Base-by-base conservation (phyloP, 2,329 filamentous ascomycete genomes). In the Colletotrichum tofieldiae region DNA sequence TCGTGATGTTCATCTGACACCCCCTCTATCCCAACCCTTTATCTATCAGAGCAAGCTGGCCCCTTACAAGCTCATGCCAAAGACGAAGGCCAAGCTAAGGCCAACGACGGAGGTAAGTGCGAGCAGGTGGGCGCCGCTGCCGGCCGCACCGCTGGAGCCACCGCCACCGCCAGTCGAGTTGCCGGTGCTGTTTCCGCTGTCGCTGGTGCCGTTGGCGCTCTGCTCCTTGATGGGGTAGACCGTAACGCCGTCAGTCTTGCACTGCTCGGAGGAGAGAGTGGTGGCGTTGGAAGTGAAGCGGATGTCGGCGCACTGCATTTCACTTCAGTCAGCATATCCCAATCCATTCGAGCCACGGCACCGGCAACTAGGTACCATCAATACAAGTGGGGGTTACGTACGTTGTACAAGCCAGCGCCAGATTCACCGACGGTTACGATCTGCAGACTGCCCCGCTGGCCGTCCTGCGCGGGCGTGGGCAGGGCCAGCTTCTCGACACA, bases 261-360 rank as follows among this genome's bases (percentile, higher is more conserved):
- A 94, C 69, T 86, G 81, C 51, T 83, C 82, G 29, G 79, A 82
- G 35, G 82, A 78, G 20, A 87, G 83, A 11, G 83, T 79, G 23
- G 86, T 83, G 5, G 88, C 85, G 14, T 83, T 82, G 63, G 84
- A 82, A 41, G 86, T 87, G 83, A 95, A 92, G 35, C 89, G 91
- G 75, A 95, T 89, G 77, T 95, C 93, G 78, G 93, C 91, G 81
- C 93, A 95, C 90, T 92, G 72, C 65, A n/a, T 39, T 4, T 47
- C 58, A 8, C 8, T 26, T 65, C 1, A 16, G 70, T 79, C 62
- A 77, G 74, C 23, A 58, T 32, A 26, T 65, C 7, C 43, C 37
- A 16, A 16, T n/a, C n/a, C 29, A 1, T 12, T n/a, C 26, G 20
- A 11, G 26, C 37, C 20, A 5, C 5, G 20, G 47, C 12, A 12